These are phyloP conservation scores for Nemania sp. DNA, from an alignment of 2,329 filamentous ascomycete species.

Conservation along the genomic window DNA sequence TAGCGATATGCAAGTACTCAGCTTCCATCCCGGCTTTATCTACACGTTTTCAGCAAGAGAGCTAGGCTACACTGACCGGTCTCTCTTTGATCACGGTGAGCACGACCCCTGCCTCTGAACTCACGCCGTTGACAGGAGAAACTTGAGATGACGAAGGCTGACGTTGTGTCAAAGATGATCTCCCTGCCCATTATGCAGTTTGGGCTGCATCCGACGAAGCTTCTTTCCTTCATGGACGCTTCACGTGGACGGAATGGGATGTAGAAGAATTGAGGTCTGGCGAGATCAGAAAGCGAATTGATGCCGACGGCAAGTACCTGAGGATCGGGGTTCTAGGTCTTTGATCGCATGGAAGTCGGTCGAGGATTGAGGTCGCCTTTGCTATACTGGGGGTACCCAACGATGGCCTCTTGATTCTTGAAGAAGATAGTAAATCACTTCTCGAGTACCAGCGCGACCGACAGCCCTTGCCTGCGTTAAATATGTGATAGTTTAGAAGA, in stretches of 20 bases:
- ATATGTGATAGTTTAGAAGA: neutral
- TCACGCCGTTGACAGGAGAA: no score
- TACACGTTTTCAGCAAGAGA: neutral
- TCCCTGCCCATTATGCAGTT: conserved; percentile 4
- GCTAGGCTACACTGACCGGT: neutral
- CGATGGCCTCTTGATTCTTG: no score
- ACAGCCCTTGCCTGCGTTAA: conserved; percentile 30
- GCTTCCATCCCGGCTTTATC: conserved; percentile 8
- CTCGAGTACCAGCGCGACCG: conserved; percentile 22
- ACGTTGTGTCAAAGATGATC: neutral
- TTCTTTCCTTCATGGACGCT: conserved; percentile 6
- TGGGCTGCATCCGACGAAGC: conserved; percentile 5
- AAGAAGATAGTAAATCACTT: no score
- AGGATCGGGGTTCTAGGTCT: neutral
- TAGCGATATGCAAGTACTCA: conserved; percentile 1
- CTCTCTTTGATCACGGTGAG: no score
- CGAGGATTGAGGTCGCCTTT: no score
- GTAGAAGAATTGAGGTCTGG: neutral
- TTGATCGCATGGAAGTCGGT: no score
- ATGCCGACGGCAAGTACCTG: conserved; percentile 2
- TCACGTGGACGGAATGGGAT: conserved; percentile 1
- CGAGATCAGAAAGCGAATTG: no score
- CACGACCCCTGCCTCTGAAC: no score
- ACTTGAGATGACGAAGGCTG: neutral
- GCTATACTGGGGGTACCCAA: no score